Evolutionary conservation across 2,329 filamentous ascomycete genomes (phyloP).

Genomic region (Cladophialophora psammophila): DNA sequence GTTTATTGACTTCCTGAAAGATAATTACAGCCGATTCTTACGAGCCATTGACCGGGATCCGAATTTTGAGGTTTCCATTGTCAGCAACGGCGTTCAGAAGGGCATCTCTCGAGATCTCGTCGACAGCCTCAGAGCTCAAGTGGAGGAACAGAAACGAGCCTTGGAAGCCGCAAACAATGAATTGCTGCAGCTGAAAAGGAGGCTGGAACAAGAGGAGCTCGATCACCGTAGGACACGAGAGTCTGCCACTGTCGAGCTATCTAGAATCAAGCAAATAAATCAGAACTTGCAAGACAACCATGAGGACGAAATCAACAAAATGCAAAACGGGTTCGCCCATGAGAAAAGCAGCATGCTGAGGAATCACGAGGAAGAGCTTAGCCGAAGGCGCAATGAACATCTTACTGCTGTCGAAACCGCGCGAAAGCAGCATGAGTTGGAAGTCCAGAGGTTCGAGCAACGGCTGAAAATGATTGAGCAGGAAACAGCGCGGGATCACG

Average conservation of each 20-base stretch:
- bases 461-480: conserved; percentile 51
- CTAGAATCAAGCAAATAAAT: conserved; percentile 69
- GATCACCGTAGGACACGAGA: conserved; percentile 74
- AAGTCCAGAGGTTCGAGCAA: conserved; percentile 57
- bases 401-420: conserved; percentile 54
- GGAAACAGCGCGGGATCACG: conserved; percentile 32
- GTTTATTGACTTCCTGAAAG: conserved; percentile 94
- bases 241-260: conserved; percentile 61
- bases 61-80: conserved; percentile 80
- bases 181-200: conserved; percentile 61
- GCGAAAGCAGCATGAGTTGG: conserved; percentile 53
- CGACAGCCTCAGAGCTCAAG: conserved; percentile 78
- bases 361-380: conserved; percentile 36
- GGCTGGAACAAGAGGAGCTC: conserved; percentile 73
- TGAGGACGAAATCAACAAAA: conserved; percentile 68
- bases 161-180: conserved; percentile 66
- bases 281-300: conserved; percentile 75
- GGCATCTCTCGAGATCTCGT: conserved; percentile 94
- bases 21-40: conserved; percentile 86
- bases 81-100: conserved; percentile 80
- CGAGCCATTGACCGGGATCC: conserved; percentile 91
- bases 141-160: conserved; percentile 73
- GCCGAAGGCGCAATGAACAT: conserved; percentile 56
- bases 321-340: conserved; percentile 47
- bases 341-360: conserved; percentile 28